Base-by-base conservation (phyloP, 257 asterid genomes). In the Echium plantagineum region DNA sequence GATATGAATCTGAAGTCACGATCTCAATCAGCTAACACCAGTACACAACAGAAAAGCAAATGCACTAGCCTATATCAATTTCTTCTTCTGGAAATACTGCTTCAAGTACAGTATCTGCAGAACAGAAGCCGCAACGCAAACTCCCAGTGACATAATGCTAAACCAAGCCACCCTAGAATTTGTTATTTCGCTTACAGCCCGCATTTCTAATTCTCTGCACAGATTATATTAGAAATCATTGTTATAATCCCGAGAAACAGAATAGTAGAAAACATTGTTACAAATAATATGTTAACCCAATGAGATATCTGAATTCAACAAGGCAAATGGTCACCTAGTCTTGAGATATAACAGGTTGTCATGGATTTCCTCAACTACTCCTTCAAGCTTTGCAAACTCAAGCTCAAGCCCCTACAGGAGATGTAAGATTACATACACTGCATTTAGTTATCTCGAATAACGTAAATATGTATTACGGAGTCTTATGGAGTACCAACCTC, bases 361-460 rank as follows among this genome's bases (percentile, higher is more conserved):
- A 73, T 75, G 96, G 69, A 90, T 85, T 61, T 94, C 78, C 63
- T 87, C 95, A 48, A 87, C 90, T 21, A 86, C 96, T 66, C 86
- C 96, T 77, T 90, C 96, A 61, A 90, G 96, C 76, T 87, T 87
- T 71, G 82, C 77, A 22, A 87, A 75, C 79, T 90, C 97, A 67
- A 90, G 96, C 75, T 85, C 96, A 52, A 90, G 67, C 61, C 95
- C 97, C 97, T 86, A 74, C 68, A 52, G 74, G 71, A 72, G 68
- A 65, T 59, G 69, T 9, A 55, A 60, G 30, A 22, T 32, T 22
- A 70, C 31, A 72, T 68, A 52, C 48, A 65, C 58, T 32, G 60
- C 49, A 42, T 67, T 67, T 53, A 70, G 1, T 42, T 42, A 42
- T 10, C 13, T 42, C 49, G 16, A 42, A 12, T 42, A 10, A 10